phyloP scores from a whole-genome alignment of 805 yeast genomes.

The Monosporozyma unispora region DNA sequence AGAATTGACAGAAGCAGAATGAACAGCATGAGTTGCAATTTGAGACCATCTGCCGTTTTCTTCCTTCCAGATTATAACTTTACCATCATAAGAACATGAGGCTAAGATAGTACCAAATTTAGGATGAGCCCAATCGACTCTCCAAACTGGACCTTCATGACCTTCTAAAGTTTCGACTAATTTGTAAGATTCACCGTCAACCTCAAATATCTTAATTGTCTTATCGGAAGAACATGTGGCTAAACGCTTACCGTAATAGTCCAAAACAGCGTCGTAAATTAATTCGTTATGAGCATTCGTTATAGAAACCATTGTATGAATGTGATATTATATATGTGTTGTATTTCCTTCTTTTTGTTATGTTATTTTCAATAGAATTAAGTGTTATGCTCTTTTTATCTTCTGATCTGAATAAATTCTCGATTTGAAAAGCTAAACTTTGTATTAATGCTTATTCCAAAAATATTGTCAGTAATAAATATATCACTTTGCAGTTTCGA shows the following conservation, averaged over 20 bases:
- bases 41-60: conserved; percentile 82
- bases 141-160: conserved; percentile 99
- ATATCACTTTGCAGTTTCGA: neutral
- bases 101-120: conserved; percentile 93
- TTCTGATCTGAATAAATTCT: neutral
- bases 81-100: conserved; percentile 91
- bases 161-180: conserved; percentile 79
- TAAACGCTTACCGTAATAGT: conserved; percentile 89
- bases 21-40: conserved; percentile 79
- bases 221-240: conserved; percentile 97
- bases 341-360: too few relatives aligned
- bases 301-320: conserved; percentile 54
- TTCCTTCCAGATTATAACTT: conserved; percentile 90
- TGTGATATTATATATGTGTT: neutral
- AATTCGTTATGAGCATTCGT: conserved; percentile 87
- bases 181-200: conserved; percentile 76
- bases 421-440: neutral
- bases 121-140: conserved; percentile 98
- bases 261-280: conserved; percentile 94
- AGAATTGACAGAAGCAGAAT: conserved; percentile 89
- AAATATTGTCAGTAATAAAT: neutral
- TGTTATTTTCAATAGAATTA: neutral
- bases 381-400: neutral
- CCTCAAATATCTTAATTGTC: conserved; percentile 88
- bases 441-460: neutral